These are phyloP conservation scores for Staphylotrichum longicolle DNA, from an alignment of 495 filamentous ascomycete genomes.

Conservation along the genomic window DNA sequence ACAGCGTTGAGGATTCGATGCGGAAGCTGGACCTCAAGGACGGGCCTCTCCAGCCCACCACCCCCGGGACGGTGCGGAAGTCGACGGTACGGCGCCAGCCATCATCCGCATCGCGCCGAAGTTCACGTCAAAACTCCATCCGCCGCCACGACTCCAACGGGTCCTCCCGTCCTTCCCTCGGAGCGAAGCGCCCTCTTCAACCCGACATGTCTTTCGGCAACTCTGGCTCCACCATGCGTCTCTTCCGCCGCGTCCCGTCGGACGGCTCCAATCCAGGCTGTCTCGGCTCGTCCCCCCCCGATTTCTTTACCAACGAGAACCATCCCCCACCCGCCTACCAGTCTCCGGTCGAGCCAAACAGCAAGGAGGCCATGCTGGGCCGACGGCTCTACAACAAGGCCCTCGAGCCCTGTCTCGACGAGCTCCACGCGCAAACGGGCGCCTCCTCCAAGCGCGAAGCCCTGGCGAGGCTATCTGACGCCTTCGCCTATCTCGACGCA, in stretches of 20 bases:
- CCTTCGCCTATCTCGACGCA: slow-evolving; percentile 78
- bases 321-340: slow-evolving; percentile 34
- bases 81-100: slow-evolving; percentile 53
- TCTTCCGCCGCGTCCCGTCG: slow-evolving; percentile 81
- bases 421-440: slow-evolving; percentile 75
- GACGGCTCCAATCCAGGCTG: slow-evolving; percentile 54
- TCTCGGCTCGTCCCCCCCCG: slow-evolving; percentile 34
- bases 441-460: slow-evolving; percentile 74
- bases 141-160: slow-evolving; percentile 40
- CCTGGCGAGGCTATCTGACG: slow-evolving; percentile 73
- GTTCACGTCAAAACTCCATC: slow-evolving; percentile 26
- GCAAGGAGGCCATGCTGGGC: slow-evolving; percentile 78
- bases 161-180: slow-evolving; percentile 50
- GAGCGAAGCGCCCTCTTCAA: slow-evolving; percentile 71
- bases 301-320: slow-evolving; percentile 43
- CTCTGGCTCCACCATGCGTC: slow-evolving; percentile 79
- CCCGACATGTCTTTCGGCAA: slow-evolving; percentile 90
- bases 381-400: slow-evolving; percentile 74
- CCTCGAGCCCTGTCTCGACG: slow-evolving; percentile 76
- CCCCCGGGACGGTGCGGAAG: slow-evolving; percentile 51
- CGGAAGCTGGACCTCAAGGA: slow-evolving; percentile 60
- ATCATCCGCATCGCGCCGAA: slow-evolving; percentile 43
- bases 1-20: slow-evolving; percentile 55
- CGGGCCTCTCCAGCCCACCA: slow-evolving; percentile 50
- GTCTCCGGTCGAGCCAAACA: slow-evolving; percentile 50